Evolutionary conservation across 2,329 filamentous ascomycete species (phyloP), one percentile per base, ranked within the genome.

Genomic region (Fusarium luffae): DNA sequence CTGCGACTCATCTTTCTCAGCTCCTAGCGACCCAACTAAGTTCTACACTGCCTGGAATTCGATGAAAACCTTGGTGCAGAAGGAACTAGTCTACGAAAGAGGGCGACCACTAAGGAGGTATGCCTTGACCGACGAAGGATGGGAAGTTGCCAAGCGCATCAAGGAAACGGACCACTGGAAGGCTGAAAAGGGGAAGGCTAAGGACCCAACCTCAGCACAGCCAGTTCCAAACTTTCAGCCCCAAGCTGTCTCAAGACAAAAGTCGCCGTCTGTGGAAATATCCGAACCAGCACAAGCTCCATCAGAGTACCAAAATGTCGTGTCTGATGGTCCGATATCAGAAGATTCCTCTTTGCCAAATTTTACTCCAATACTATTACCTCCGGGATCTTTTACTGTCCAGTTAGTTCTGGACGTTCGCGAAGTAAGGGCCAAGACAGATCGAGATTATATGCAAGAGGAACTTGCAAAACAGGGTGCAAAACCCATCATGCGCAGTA

Each of bases 1-100:
- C 76, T 93, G 90, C 73, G 91, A 94, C 75, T 81, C 90, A 3
- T 94, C 92, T 0, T 94, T 93, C 73, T 90, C 86, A 0, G 88
- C 86, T 0, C 90, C 91, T 1, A 84, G 82, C 42, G 90, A 93
- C 56, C 83, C 91, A 1, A 89, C 85, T 13, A 91, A 89, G 59
- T 92, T 88, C 73, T 92, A 93, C 72, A 95, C 92, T 0, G 93
- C 93, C 0, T 96, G 92, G 92, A 91, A 88, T 74, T 93, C 92
- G 3, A 94, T 95, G 86, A 93, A 92, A 76, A 93, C 90, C 0
- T 80, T 96, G 32, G 71, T 90, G 7, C 84, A 89, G 56, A 93
- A 94, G 75, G 91, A 93, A 60, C 81, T 94, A 5, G 91, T 94
- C 0, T 90, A 89, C 59, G 90, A 92, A 70, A 88, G 88, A 55